Conservation (phyloP, 2,329 filamentous ascomycete species). For the Talaromyces albobiverticillius region DNA sequence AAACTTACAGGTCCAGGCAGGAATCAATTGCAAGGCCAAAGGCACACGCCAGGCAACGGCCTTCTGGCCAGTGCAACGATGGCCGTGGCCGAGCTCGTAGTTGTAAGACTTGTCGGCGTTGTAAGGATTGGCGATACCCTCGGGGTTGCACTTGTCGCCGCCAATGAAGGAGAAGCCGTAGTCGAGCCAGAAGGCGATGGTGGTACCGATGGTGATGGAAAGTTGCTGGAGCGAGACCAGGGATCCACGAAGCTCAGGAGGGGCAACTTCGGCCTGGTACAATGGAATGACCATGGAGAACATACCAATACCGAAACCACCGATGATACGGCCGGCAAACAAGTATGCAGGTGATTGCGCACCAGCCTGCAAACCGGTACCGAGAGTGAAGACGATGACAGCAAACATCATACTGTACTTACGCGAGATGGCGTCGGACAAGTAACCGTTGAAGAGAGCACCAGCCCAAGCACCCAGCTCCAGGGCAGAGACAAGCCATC, state of each 20-base stretch:
- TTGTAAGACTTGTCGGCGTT: slow-evolving; percentile 2
- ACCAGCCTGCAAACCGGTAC: slow-evolving; percentile 19
- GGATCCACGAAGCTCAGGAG: slow-evolving; percentile 13
- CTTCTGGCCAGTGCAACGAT: slow-evolving; percentile 21
- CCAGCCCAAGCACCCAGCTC: slow-evolving; percentile 36
- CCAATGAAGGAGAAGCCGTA: slow-evolving; percentile 14
- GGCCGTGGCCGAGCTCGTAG: slow-evolving; percentile 5
- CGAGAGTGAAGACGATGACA: slow-evolving; percentile 33
- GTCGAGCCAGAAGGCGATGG: slow-evolving; percentile 15
- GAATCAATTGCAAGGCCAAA: slow-evolving; percentile 46
- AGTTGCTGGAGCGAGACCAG: slow-evolving; percentile 14
- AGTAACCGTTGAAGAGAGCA: slow-evolving; percentile 28
- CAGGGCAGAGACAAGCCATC: slow-evolving; percentile 23
- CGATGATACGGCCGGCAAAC: slow-evolving; percentile 26
- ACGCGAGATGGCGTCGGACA: slow-evolving; percentile 29
- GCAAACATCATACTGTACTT: slow-evolving; percentile 34
- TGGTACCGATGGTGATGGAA: slow-evolving; percentile 15
- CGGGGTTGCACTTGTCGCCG: slow-evolving; percentile 10
- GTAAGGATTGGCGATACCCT: slow-evolving; percentile 10
- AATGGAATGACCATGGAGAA: slow-evolving; percentile 31
- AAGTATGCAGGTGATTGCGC: slow-evolving; percentile 28
- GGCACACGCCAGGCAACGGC: slow-evolving; percentile 48
- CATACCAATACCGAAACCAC: slow-evolving; percentile 29
- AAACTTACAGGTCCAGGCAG: slow-evolving; percentile 22
- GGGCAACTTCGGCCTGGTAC: slow-evolving; percentile 26